A percentile compares a stretch with the other conserved stretches of the same genome.
These are phyloP conservation scores for Xylariaceae sp. DNA, from an alignment of 2,329 filamentous ascomycete species.

Conservation along the genomic window DNA sequence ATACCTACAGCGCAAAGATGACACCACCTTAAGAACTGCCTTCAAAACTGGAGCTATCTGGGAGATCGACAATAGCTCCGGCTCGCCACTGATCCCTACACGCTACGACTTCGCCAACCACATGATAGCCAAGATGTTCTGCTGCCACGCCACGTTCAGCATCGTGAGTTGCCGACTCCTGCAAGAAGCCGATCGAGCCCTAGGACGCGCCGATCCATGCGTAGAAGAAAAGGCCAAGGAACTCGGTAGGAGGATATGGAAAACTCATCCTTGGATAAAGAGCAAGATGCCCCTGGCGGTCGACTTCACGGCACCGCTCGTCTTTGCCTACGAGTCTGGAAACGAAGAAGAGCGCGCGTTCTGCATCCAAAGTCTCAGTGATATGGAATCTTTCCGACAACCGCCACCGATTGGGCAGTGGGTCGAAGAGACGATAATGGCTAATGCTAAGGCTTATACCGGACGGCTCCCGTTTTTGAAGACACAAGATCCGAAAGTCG, in stretches of 20 bases:
- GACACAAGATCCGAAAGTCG: slow-evolving; percentile 23
- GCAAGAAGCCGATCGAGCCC: slow-evolving; percentile 22
- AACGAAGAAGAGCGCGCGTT: slow-evolving; percentile 21
- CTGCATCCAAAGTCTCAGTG: slow-evolving; percentile 18
- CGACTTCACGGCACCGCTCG: slow-evolving; percentile 24
- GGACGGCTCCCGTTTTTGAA: slow-evolving; percentile 26
- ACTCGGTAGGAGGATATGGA: slow-evolving; percentile 25
- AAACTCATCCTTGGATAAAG: slow-evolving; percentile 23
- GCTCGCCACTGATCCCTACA: slow-evolving; percentile 18
- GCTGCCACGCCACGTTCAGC: slow-evolving; percentile 22
- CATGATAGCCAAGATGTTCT: slow-evolving; percentile 24
- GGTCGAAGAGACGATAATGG: slow-evolving; percentile 26
- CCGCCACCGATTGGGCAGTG: slow-evolving; percentile 26
- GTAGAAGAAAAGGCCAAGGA: slow-evolving; percentile 18
- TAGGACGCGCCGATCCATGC: slow-evolving; percentile 14
- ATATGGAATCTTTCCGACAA: slow-evolving; percentile 25
- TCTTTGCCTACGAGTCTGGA: slow-evolving; percentile 27
- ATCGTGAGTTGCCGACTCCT: slow-evolving; percentile 21
- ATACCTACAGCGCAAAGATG: slow-evolving; percentile 19
- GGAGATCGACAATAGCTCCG: slow-evolving; percentile 18
- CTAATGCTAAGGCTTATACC: slow-evolving; percentile 27
- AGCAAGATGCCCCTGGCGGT: slow-evolving; percentile 22
- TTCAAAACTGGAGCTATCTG: slow-evolving; percentile 20
- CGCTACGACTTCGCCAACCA: slow-evolving; percentile 25
- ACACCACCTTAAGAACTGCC: slow-evolving; percentile 16